These are phyloP conservation scores for Paecilomyces dactylethromorphus DNA, from an alignment of 2,329 filamentous ascomycete species.

Conservation along the genomic window DNA sequence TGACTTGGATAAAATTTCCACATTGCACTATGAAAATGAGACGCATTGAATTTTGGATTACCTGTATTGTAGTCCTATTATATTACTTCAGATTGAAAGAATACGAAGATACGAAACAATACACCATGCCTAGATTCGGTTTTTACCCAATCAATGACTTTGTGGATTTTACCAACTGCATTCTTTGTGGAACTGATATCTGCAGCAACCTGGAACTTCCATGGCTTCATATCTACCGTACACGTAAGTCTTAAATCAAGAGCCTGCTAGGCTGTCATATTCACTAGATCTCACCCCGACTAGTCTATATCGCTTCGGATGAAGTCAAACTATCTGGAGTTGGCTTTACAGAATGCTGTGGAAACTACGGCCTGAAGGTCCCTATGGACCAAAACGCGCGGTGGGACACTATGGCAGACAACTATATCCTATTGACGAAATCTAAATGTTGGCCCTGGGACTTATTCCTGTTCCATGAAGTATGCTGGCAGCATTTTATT, in stretches of 20 bases:
- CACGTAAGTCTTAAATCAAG: background rate
- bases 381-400: background rate
- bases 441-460: background rate
- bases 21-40: no score
- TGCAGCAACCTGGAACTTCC: background rate
- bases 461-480: background rate
- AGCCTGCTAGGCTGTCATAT: background rate
- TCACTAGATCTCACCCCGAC: background rate
- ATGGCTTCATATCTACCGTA: background rate
- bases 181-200: background rate
- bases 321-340: background rate
- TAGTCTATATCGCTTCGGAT: background rate
- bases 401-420: background rate
- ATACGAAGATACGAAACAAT: background rate
- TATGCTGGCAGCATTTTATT: background rate
- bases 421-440: background rate
- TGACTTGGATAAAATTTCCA: no score
- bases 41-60: background rate
- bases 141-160: background rate
- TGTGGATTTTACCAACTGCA: background rate
- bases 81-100: background rate
- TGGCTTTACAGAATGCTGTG: background rate
- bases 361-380: background rate
- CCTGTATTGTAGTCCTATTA: background rate
- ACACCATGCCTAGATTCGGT: background rate